Percentiles rank a stretch among this genome's conserved stretches.
phyloP scores from a whole-genome alignment of 2,329 filamentous ascomycete genomes.

The Alternaria triticina region DNA sequence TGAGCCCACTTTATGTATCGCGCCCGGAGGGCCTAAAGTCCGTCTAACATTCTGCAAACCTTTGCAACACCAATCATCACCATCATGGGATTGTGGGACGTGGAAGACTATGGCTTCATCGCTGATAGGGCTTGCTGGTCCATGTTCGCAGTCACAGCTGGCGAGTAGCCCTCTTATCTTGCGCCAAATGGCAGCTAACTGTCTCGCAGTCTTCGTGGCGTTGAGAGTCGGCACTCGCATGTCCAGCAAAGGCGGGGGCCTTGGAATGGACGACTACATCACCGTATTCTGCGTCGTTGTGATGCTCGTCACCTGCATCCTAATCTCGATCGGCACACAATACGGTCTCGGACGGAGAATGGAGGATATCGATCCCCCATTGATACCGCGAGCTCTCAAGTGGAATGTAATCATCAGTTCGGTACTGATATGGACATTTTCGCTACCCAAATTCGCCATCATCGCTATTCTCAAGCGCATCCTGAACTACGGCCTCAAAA shows the following conservation, averaged over 20 bases:
- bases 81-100: neutral
- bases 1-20: neutral
- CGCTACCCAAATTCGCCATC: slow-evolving; percentile 5
- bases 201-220: neutral
- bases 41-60: neutral
- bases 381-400: slow-evolving; percentile 6
- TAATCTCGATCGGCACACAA: slow-evolving; percentile 5
- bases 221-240: neutral
- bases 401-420: slow-evolving; percentile 5
- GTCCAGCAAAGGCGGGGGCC: neutral
- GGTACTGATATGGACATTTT: slow-evolving; percentile 5
- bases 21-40: too few relatives aligned
- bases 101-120: neutral
- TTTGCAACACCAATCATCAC: neutral
- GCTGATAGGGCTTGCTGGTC: neutral
- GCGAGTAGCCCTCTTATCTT: neutral
- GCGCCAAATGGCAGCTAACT: neutral
- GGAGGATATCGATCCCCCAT: neutral
- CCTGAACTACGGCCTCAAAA: slow-evolving; percentile 2
- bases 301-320: neutral
- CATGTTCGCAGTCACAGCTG: neutral
- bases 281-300: neutral
- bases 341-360: slow-evolving; percentile 2
- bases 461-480: slow-evolving; percentile 5
- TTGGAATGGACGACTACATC: neutral